phyloP scores from a whole-genome alignment of 305 asterid genomes.

The Coffea humblotiana region DNA sequence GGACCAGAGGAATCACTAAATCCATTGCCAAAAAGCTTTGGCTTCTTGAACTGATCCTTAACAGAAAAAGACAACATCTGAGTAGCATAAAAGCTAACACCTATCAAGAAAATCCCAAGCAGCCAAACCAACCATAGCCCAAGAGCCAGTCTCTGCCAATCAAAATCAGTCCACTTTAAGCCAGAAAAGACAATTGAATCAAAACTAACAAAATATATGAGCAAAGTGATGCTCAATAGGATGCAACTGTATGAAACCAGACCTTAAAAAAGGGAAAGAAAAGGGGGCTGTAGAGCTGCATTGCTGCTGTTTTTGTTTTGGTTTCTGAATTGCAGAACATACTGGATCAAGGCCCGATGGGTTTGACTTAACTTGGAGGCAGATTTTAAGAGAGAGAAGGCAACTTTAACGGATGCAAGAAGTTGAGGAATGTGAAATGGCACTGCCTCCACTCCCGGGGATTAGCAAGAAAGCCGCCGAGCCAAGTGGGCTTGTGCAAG shows the following conservation, averaged over 20 bases:
- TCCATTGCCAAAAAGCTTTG: conserved; percentile 29
- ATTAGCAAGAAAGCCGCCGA: not conserved
- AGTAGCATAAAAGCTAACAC: conserved; percentile 67
- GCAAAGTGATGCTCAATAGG: not conserved
- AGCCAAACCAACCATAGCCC: conserved; percentile 79
- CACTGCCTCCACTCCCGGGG: not conserved
- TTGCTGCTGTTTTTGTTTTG: not conserved
- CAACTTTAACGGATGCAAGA: not conserved
- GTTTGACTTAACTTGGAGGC: not conserved
- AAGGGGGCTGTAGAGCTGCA: not conserved
- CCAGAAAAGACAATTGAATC: conserved; percentile 5
- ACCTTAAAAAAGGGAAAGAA: not conserved
- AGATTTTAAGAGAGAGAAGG: conserved; percentile 1
- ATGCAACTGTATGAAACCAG: not conserved
- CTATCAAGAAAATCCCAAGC: conserved; percentile 68
- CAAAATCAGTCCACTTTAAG: not conserved
- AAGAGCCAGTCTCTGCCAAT: conserved; percentile 54
- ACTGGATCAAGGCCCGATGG: not conserved
- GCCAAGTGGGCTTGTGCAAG: not conserved
- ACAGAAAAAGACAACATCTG: conserved; percentile 48
- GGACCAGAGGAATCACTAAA: conserved; percentile 45
- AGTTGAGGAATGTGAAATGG: not conserved
- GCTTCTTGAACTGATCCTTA: conserved; percentile 35
- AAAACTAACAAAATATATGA: not conserved
- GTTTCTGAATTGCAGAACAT: not conserved